Conservation (phyloP, 2,329 filamentous ascomycete genomes). For the Ambrosiella xylebori region DNA sequence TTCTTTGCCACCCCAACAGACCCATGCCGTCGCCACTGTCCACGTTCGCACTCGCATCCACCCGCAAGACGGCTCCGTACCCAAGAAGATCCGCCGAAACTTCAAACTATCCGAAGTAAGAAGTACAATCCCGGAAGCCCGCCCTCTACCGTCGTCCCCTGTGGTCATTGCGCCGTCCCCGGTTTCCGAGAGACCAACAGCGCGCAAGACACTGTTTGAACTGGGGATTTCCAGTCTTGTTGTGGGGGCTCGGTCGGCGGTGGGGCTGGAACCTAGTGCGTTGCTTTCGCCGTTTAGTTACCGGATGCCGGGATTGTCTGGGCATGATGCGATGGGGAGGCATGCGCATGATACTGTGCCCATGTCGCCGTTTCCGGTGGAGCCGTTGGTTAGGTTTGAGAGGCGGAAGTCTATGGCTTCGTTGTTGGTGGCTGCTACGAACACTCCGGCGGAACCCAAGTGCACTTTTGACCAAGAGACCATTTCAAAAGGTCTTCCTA, state of each 20-base stretch:
- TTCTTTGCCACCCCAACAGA: slow-evolving; percentile 3
- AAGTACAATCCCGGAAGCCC: slow-evolving; percentile 24
- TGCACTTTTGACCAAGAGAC: neutral
- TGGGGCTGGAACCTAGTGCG: neutral
- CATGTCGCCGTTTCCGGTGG: slow-evolving; percentile 5
- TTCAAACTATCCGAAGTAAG: slow-evolving; percentile 33
- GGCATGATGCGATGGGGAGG: neutral
- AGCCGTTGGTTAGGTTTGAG: slow-evolving; percentile 10
- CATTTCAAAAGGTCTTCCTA: slow-evolving; percentile 23
- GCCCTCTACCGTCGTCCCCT: slow-evolving; percentile 2
- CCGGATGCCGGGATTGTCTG: neutral
- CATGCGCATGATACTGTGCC: neutral
- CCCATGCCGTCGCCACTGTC: neutral
- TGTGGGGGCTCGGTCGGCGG: neutral
- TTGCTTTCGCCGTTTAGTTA: slow-evolving; percentile 8
- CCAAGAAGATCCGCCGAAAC: slow-evolving; percentile 31
- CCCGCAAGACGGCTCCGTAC: slow-evolving; percentile 24
- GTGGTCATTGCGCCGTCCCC: neutral
- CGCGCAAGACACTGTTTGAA: slow-evolving; percentile 5
- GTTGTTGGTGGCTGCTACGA: slow-evolving; percentile 1
- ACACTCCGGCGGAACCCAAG: neutral
- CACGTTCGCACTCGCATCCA: slow-evolving; percentile 26
- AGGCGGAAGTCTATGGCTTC: slow-evolving; percentile 7
- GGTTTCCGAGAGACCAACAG: neutral
- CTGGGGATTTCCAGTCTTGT: slow-evolving; percentile 8